These are phyloP conservation scores for Trametes cingulata DNA, from an alignment of 768 basidiomycete species.

Conservation along the genomic window DNA sequence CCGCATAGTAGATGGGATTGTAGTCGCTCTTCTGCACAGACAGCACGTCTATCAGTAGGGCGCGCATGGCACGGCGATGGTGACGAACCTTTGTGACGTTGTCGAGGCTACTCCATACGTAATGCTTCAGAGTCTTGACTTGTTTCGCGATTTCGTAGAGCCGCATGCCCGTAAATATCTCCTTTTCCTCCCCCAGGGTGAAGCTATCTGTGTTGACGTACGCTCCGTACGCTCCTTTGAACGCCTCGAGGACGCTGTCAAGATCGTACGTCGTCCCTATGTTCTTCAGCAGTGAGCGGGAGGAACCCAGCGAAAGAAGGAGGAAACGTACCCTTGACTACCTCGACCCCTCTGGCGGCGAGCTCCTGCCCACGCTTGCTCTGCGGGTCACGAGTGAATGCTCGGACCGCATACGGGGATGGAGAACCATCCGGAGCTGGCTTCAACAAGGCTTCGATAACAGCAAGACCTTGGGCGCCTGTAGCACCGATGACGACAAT, in stretches of 20 bases:
- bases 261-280: slow-evolving; percentile 27
- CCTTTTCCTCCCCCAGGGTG: slow-evolving; percentile 42
- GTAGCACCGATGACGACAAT: slow-evolving; percentile 48
- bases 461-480: slow-evolving; percentile 44
- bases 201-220: slow-evolving; percentile 39
- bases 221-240: slow-evolving; percentile 37
- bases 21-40: slow-evolving; percentile 16
- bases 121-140: slow-evolving; percentile 36
- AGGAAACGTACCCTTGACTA: slow-evolving; percentile 33
- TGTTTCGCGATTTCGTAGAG: slow-evolving; percentile 44
- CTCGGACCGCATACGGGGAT: slow-evolving; percentile 44
- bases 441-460: slow-evolving; percentile 39
- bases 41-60: slow-evolving; percentile 25
- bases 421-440: slow-evolving; percentile 37
- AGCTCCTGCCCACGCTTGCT: slow-evolving; percentile 37
- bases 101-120: slow-evolving; percentile 43
- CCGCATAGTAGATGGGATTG: slow-evolving; percentile 36
- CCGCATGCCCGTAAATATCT: slow-evolving; percentile 41
- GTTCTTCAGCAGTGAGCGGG: background rate
- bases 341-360: slow-evolving; percentile 37
- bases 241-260: slow-evolving; percentile 30
- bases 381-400: slow-evolving; percentile 39
- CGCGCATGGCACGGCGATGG: background rate
- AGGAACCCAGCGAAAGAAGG: background rate
- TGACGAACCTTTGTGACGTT: slow-evolving; percentile 39